Percentiles rank a stretch among this genome's conserved stretches.
These are phyloP conservation scores for Marasmius tenuissimus DNA, from an alignment of 1,284 basidiomycete species.

Conservation along the genomic window DNA sequence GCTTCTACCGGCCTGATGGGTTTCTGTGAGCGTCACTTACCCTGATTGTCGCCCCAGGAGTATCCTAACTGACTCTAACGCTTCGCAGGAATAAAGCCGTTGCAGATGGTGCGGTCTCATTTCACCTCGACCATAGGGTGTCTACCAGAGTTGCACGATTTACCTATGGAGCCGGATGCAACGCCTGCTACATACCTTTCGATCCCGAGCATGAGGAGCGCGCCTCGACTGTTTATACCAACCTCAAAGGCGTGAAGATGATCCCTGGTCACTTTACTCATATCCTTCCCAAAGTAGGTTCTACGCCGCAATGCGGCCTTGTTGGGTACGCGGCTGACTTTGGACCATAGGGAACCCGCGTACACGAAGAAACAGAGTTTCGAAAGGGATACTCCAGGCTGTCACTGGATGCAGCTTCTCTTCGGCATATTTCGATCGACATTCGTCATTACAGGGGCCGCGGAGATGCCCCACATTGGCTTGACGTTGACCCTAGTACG, in stretches of 20 bases:
- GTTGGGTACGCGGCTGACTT: no score
- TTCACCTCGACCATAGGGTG: conserved; percentile 50
- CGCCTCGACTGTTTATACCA: conserved; percentile 16
- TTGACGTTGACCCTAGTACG: conserved; percentile 7
- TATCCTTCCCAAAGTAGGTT: no score
- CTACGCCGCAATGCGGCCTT: no score
- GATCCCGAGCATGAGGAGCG: conserved; percentile 36
- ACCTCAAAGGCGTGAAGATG: conserved; percentile 4
- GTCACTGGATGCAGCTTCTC: neutral
- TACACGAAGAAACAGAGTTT: conserved; percentile 7
- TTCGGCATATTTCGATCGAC: neutral
- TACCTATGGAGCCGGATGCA: conserved; percentile 39
- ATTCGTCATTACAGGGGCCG: conserved; percentile 2
- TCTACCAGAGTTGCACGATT: conserved; percentile 42
- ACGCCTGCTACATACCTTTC: conserved; percentile 23
- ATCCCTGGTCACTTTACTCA: no score
- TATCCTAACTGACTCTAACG: no score
- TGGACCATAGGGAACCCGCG: conserved; percentile 1
- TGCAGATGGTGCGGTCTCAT: conserved; percentile 54
- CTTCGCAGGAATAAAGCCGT: conserved; percentile 47
- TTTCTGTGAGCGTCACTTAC: conserved; percentile 32
- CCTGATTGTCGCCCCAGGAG: neutral
- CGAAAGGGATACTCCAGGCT: conserved; percentile 2
- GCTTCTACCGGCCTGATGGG: conserved; percentile 37
- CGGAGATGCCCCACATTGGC: neutral